Evolutionary conservation across 169 alveolate species (phyloP).

Genomic region (Eimeria praecox): DNA sequence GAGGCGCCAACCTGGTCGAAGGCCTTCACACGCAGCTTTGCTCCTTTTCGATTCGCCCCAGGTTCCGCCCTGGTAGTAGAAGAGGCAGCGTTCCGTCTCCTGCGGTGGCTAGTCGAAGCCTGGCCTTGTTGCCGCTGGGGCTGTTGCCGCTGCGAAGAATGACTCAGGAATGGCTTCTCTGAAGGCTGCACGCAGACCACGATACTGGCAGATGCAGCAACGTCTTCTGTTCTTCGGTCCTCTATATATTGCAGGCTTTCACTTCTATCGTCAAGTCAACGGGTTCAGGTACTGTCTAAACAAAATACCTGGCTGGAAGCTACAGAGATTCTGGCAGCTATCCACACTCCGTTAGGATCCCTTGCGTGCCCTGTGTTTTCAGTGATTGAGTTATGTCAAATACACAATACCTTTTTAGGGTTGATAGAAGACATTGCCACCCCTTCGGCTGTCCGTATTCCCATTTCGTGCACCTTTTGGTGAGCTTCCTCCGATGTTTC

Average conservation of each 20-base stretch:
- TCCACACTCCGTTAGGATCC: neutral
- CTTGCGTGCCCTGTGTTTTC: neutral
- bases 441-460: neutral
- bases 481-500: neutral
- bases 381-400: neutral
- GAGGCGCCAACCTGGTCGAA: slow-evolving; percentile 3
- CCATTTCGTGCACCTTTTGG: neutral
- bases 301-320: neutral
- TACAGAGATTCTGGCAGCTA: neutral
- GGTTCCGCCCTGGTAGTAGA: slow-evolving; percentile 17
- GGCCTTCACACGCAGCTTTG: slow-evolving; percentile 37
- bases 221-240: neutral
- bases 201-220: neutral
- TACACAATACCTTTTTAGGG: neutral
- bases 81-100: slow-evolving; percentile 41
- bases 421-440: neutral
- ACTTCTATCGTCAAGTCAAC: neutral
- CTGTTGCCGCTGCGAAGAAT: slow-evolving; percentile 27
- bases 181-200: slow-evolving; percentile 13
- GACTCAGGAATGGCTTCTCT: slow-evolving; percentile 3
- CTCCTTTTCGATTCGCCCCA: slow-evolving; percentile 18
- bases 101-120: slow-evolving; percentile 38
- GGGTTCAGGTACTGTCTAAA: neutral
- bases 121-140: slow-evolving; percentile 42
- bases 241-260: neutral